Percentiles rank a stretch among this genome's conserved stretches.
Evolutionary conservation across 202 grass and related monocot genomes (phyloP).

Genomic region (Alloteropsis angusta): DNA sequence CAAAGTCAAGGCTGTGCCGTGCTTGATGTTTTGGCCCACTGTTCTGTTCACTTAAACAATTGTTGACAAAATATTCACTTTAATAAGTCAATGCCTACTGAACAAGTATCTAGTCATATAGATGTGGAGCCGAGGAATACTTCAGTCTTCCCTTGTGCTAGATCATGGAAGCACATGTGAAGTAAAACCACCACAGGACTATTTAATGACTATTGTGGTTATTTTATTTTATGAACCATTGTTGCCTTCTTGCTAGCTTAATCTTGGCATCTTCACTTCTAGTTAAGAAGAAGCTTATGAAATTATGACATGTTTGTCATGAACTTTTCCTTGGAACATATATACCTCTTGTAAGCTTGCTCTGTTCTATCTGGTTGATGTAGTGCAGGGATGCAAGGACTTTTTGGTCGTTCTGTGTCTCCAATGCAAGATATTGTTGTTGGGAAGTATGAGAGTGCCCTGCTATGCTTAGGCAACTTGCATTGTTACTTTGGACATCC

Average conservation of each 20-base stretch:
- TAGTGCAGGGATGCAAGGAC: slow-evolving; percentile 88
- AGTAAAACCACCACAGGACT: neutral
- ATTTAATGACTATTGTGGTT: neutral
- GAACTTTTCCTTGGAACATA: neutral
- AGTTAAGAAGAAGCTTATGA: slow-evolving; percentile 9
- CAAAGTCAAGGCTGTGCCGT: neutral
- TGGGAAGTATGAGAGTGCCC: slow-evolving; percentile 91
- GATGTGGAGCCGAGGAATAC: neutral
- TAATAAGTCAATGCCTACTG: neutral
- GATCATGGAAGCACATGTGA: neutral
- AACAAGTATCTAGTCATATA: neutral
- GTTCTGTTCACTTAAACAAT: neutral
- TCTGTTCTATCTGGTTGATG: slow-evolving; percentile 27
- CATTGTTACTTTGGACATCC: slow-evolving; percentile 90
- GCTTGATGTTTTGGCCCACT: slow-evolving; percentile 3
- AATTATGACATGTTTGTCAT: slow-evolving; percentile 9
- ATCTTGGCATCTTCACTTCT: neutral
- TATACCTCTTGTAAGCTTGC: slow-evolving; percentile 3
- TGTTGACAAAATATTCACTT: neutral
- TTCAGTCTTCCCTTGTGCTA: neutral
- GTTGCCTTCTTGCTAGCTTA: neutral
- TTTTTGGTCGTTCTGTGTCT: slow-evolving; percentile 61
- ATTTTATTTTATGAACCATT: neutral
- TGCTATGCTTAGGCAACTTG: slow-evolving; percentile 86
- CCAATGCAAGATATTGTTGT: slow-evolving; percentile 58